Base-by-base conservation (phyloP, 2,329 filamentous ascomycete species). In the Nigrograna mackinnonii region DNA sequence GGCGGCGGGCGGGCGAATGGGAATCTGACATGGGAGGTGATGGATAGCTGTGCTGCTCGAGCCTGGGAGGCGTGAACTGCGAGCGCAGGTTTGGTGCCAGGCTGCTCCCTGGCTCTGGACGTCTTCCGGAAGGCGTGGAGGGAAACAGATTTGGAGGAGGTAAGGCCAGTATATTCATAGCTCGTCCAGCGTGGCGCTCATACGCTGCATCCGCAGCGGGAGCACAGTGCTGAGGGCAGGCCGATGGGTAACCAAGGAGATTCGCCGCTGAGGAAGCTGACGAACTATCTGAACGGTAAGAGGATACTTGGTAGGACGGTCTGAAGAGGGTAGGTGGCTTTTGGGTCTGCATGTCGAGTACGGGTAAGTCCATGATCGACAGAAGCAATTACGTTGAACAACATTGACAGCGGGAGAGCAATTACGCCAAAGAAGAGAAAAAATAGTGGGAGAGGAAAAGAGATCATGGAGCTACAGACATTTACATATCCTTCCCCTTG, bases 1-100 rank as follows among this genome's bases (percentile, higher is more conserved):
- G 52, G 47, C 64, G 66, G 50, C 60, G 60, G 45, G 59, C 53
- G 51, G 73, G 70, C 47, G 73, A 75, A 43, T 71, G 70, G 55
- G 73, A 68, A 64, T 70, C 72, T 67, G 74, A 77, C 74, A 77
- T 77, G 63, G 74, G 74, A 62, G 74, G 73, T 55, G 73, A 76
- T 46, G 72, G 73, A 60, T 76, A 76, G 54, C 59, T 58, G 49
- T 62, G 54, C 40, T 59, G 60, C 52, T 63, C 61, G 63, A 63
- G 46, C 57, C 60, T 50, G 43, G 41, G 53, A 46, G 63, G 62
- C 59, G 64, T 64, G 61, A 66, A 62, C 52, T 64, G 60, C 35
- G 55, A 46, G 31, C 58, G 57, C 26, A 60, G 54, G 40, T 64
- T 66, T 46, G 24, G n/a, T 12, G 52, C 57, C 60, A 66, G 61